A percentile compares a stretch with the other conserved stretches of the same genome.
These are phyloP conservation scores for Pichia sorboxylosa DNA, from an alignment of 1,139 yeast genomes.

Conservation along the genomic window DNA sequence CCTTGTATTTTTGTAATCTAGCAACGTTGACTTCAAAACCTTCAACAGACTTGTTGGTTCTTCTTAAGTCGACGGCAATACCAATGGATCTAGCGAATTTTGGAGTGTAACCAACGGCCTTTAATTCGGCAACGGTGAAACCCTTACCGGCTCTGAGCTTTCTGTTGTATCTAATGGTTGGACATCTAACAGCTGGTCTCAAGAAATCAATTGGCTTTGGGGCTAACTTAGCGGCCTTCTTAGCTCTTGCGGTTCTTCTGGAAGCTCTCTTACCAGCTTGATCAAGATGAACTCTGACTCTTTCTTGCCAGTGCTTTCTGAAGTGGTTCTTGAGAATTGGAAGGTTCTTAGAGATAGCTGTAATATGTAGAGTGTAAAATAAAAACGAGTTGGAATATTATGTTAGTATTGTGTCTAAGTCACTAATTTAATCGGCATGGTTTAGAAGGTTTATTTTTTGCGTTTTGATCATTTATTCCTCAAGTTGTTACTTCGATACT, in stretches of 20 bases:
- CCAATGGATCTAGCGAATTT: constrained; percentile 98
- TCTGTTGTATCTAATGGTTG: constrained; percentile 98
- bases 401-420: constrained; percentile 4
- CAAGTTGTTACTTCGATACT: too few relatives aligned
- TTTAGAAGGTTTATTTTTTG: too few relatives aligned
- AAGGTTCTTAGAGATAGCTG: constrained; percentile 92
- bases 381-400: too few relatives aligned
- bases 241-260: constrained; percentile 89
- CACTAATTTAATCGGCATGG: too few relatives aligned
- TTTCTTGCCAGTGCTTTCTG: constrained; percentile 99
- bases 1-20: constrained; percentile 93
- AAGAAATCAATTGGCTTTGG: constrained; percentile 95
- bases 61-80: constrained; percentile 99
- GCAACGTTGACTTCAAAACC: constrained; percentile 89
- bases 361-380: too few relatives aligned
- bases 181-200: constrained; percentile 98
- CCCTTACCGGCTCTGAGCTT: constrained; percentile 99
- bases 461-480: too few relatives aligned
- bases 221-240: constrained; percentile 90
- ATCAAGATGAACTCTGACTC: constrained; percentile 98
- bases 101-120: constrained; percentile 93
- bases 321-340: constrained; percentile 95
- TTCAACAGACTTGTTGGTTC: constrained; percentile 97
- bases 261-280: constrained; percentile 98
- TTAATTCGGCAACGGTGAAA: constrained; percentile 94